A percentile compares a stretch with the other conserved stretches of the same genome.
phyloP scores from a whole-genome alignment of 805 yeast genomes.

The Pichia phayaonensis region DNA sequence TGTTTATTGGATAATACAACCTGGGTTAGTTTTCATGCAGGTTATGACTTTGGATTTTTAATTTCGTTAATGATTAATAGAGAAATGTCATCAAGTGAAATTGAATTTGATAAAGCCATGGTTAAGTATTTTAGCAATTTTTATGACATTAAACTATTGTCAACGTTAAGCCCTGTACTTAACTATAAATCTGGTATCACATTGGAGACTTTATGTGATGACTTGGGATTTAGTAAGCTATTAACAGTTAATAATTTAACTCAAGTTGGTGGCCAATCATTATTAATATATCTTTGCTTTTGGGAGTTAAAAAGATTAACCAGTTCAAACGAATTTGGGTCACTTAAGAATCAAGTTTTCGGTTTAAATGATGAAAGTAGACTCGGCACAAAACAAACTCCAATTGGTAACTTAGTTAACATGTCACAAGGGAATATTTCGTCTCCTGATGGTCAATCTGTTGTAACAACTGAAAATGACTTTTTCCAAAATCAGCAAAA shows the following conservation, averaged over 20 bases:
- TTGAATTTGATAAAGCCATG: conserved; percentile 68
- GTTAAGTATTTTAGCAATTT: conserved; percentile 69
- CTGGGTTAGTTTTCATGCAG: conserved; percentile 91
- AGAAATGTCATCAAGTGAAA: conserved; percentile 71
- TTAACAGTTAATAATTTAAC: conserved; percentile 36
- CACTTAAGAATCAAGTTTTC: conserved; percentile 25
- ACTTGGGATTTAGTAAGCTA: conserved; percentile 57
- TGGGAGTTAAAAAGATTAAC: conserved; percentile 40
- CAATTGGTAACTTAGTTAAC: neutral
- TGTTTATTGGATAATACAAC: conserved; percentile 61
- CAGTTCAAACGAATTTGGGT: conserved; percentile 14
- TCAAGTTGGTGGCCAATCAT: conserved; percentile 56
- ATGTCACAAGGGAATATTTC: neutral
- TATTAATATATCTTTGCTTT: conserved; percentile 57
- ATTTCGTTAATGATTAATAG: conserved; percentile 68
- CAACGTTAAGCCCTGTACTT: conserved; percentile 22
- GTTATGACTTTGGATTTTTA: conserved; percentile 90
- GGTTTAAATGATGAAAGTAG: conserved; percentile 23
- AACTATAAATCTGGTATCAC: conserved; percentile 22
- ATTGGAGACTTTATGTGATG: conserved; percentile 62
- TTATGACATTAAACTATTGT: conserved; percentile 67
- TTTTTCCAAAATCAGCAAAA: conserved; percentile 10
- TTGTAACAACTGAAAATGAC: conserved; percentile 1
- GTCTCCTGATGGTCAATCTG: neutral
- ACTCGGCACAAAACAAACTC: conserved; percentile 1